These are phyloP conservation scores for Clavulina sp. DNA, from an alignment of 768 basidiomycete species.

Conservation along the genomic window DNA sequence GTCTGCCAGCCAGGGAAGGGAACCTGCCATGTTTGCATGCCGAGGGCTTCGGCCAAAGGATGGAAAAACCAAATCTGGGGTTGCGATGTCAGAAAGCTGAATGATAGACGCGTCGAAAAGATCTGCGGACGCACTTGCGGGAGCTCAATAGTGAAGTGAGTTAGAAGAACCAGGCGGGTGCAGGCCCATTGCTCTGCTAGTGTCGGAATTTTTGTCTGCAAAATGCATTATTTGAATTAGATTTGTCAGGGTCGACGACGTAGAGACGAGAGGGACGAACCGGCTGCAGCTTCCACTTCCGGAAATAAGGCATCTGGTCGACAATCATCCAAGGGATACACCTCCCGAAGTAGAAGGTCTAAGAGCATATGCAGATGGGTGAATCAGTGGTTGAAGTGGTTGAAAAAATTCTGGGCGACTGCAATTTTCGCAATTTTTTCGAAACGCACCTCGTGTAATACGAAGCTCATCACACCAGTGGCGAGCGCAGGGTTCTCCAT, in stretches of 20 bases:
- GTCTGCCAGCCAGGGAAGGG: slow-evolving; percentile 63
- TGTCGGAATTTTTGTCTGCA: slow-evolving; percentile 51
- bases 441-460: slow-evolving; percentile 73
- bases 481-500: slow-evolving; percentile 83
- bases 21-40: slow-evolving; percentile 85
- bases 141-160: slow-evolving; percentile 89
- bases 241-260: background rate
- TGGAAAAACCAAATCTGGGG: slow-evolving; percentile 8
- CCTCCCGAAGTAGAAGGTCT: slow-evolving; percentile 96
- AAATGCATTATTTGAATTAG: background rate
- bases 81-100: background rate
- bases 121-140: slow-evolving; percentile 42
- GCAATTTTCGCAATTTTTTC: background rate
- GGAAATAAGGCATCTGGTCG: slow-evolving; percentile 87
- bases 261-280: slow-evolving; percentile 19
- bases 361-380: background rate
- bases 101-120: background rate
- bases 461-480: slow-evolving; percentile 82
- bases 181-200: slow-evolving; percentile 82
- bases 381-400: background rate
- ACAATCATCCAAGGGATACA: slow-evolving; percentile 91
- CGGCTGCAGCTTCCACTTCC: slow-evolving; percentile 84
- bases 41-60: slow-evolving; percentile 55
- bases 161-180: slow-evolving; percentile 82
- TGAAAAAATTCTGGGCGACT: too few species aligned